These are phyloP conservation scores for Lunularia cruciata DNA, from an alignment of 225 moss, liverwort and hornwort genomes.

Conservation along the genomic window DNA sequence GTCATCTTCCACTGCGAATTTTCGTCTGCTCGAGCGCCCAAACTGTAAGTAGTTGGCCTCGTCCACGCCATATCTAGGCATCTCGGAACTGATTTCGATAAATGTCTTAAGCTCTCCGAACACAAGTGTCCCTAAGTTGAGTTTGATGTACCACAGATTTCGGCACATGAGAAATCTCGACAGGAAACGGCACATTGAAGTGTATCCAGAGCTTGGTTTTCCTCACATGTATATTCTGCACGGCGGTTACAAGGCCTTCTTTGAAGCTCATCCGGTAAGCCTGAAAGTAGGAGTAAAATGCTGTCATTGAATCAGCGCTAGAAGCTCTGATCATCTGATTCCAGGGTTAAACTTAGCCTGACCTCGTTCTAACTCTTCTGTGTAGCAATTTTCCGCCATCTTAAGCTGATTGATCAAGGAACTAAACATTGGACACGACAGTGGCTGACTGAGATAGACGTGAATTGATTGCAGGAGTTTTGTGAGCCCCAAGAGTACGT, in stretches of 20 bases:
- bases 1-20: slow-evolving; percentile 61
- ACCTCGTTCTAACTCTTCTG: too few species aligned
- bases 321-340: too few species aligned
- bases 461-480: slow-evolving; percentile 36
- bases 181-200: slow-evolving; percentile 52
- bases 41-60: slow-evolving; percentile 43
- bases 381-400: neutral
- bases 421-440: neutral
- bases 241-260: slow-evolving; percentile 62
- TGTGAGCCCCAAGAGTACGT: slow-evolving; percentile 51
- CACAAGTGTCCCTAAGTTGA: too few species aligned
- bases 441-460: neutral
- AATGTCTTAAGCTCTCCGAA: too few species aligned
- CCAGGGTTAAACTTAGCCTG: too few species aligned
- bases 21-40: slow-evolving; percentile 59
- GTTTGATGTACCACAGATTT: slow-evolving; percentile 37
- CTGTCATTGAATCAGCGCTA: too few species aligned
- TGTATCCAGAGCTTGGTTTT: slow-evolving; percentile 56
- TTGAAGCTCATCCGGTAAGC: slow-evolving; percentile 47
- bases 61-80: too few species aligned
- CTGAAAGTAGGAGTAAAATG: neutral
- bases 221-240: slow-evolving; percentile 62
- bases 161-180: slow-evolving; percentile 60
- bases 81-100: too few species aligned
- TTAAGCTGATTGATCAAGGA: neutral